Conservation (phyloP, 2,329 filamentous ascomycete genomes). For the Herpotrichia juniperi region DNA sequence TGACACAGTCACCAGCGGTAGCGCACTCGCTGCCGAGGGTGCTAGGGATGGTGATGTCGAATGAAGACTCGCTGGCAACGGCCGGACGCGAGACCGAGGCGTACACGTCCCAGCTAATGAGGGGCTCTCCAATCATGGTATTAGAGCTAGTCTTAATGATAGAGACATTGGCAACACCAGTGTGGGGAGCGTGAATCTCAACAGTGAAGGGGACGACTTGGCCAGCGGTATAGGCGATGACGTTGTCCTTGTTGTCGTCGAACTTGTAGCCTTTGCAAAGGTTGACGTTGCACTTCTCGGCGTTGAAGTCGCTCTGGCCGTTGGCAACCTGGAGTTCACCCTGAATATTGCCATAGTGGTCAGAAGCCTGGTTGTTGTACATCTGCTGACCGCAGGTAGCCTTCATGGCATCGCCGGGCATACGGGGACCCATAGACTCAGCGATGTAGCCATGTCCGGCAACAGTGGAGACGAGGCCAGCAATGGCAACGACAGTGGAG, state of each 20-base stretch:
- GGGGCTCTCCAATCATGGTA: constrained; percentile 57
- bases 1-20: constrained; percentile 58
- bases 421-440: constrained; percentile 52
- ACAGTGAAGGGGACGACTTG: constrained; percentile 54
- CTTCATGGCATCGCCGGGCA: constrained; percentile 58
- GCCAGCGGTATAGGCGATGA: constrained; percentile 59
- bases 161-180: constrained; percentile 63
- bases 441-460: constrained; percentile 61
- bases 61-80: constrained; percentile 51
- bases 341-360: constrained; percentile 65
- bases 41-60: constrained; percentile 60
- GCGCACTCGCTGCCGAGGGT: constrained; percentile 55
- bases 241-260: constrained; percentile 60
- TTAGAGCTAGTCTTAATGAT: constrained; percentile 62
- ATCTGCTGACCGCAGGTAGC: constrained; percentile 62
- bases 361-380: constrained; percentile 58
- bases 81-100: constrained; percentile 54
- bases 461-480: constrained; percentile 54
- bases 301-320: constrained; percentile 56
- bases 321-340: constrained; percentile 57
- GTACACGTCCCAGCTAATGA: constrained; percentile 63
- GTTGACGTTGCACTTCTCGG: constrained; percentile 57
- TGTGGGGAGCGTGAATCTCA: constrained; percentile 60
- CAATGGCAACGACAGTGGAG: constrained; percentile 48
- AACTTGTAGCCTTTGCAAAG: constrained; percentile 66